A percentile compares a stretch with the other conserved stretches of the same genome.
These are phyloP conservation scores for Trichoderma cornu-damae DNA, from an alignment of 2,329 filamentous ascomycete species.

Conservation along the genomic window DNA sequence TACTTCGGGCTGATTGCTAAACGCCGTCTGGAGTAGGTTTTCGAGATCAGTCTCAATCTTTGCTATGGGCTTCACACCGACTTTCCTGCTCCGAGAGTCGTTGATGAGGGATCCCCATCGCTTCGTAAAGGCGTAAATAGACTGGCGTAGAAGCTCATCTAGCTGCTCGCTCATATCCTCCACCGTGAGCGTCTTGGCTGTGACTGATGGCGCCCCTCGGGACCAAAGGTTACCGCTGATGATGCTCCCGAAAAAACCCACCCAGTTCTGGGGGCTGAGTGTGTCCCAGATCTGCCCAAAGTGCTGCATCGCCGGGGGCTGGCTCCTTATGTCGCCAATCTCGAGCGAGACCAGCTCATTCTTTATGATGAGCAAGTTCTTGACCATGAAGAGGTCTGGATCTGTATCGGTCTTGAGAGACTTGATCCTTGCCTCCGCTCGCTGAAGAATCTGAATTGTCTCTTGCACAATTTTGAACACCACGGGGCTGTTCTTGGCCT, in stretches of 20 bases:
- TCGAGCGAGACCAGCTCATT: conserved; percentile 95
- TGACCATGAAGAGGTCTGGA: conserved; percentile 85
- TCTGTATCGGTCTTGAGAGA: conserved; percentile 59
- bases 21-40: conserved; percentile 51
- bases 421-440: conserved; percentile 67
- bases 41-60: conserved; percentile 55
- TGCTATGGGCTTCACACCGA: conserved; percentile 45
- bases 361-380: conserved; percentile 90
- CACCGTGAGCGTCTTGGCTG: conserved; percentile 39
- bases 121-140: conserved; percentile 59
- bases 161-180: conserved; percentile 61
- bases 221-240: conserved; percentile 53
- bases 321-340: conserved; percentile 64
- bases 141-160: conserved; percentile 57
- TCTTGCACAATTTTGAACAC: conserved; percentile 76
- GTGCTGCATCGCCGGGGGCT: conserved; percentile 49
- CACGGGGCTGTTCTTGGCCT: conserved; percentile 47
- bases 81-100: conserved; percentile 44
- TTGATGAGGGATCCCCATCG: conserved; percentile 51
- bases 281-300: conserved; percentile 62
- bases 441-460: conserved; percentile 76
- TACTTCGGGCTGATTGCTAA: conserved; percentile 55
- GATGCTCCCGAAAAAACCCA: conserved; percentile 55
- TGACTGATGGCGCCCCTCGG: conserved; percentile 33
- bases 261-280: conserved; percentile 52